These are phyloP conservation scores for Aspergillus thermomutatus DNA, from an alignment of 2,329 filamentous ascomycete genomes.

Conservation along the genomic window DNA sequence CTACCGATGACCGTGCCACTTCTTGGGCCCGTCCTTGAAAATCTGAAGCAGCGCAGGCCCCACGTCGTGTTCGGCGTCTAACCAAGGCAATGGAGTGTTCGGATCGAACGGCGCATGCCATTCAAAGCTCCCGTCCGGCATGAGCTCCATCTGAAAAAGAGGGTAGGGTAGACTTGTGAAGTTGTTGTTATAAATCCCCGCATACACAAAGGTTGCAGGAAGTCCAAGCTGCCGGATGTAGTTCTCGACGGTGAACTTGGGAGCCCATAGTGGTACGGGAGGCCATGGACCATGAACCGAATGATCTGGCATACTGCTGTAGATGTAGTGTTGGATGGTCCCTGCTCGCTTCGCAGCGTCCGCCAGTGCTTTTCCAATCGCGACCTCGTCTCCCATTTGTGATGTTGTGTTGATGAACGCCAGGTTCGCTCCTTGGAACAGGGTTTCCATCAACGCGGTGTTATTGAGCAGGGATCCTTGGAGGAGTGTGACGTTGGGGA, in stretches of 20 bases:
- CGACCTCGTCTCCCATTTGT: slow-evolving; percentile 82
- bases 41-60: slow-evolving; percentile 89
- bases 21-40: slow-evolving; percentile 85
- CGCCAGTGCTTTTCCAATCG: slow-evolving; percentile 82
- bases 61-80: slow-evolving; percentile 94
- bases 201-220: slow-evolving; percentile 89
- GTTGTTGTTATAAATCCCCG: slow-evolving; percentile 98
- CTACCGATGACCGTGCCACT: slow-evolving; percentile 74
- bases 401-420: slow-evolving; percentile 98
- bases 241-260: slow-evolving; percentile 89
- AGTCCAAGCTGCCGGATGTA: slow-evolving; percentile 80
- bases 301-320: slow-evolving; percentile 96
- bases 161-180: slow-evolving; percentile 92
- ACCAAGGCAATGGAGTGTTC: slow-evolving; percentile 83
- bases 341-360: slow-evolving; percentile 82
- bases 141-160: slow-evolving; percentile 90
- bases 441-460: slow-evolving; percentile 65
- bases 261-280: slow-evolving; percentile 82
- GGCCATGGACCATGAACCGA: slow-evolving; percentile 79
- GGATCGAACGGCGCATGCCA: slow-evolving; percentile 96
- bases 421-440: slow-evolving; percentile 80
- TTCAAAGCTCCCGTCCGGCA: slow-evolving; percentile 77
- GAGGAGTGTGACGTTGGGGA: slow-evolving; percentile 76
- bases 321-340: slow-evolving; percentile 81
- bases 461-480: slow-evolving; percentile 68